Evolutionary conservation across 1,284 basidiomycete genomes (phyloP), one percentile per base, ranked within the genome.

Genomic region (Microbotryum violaceum): DNA sequence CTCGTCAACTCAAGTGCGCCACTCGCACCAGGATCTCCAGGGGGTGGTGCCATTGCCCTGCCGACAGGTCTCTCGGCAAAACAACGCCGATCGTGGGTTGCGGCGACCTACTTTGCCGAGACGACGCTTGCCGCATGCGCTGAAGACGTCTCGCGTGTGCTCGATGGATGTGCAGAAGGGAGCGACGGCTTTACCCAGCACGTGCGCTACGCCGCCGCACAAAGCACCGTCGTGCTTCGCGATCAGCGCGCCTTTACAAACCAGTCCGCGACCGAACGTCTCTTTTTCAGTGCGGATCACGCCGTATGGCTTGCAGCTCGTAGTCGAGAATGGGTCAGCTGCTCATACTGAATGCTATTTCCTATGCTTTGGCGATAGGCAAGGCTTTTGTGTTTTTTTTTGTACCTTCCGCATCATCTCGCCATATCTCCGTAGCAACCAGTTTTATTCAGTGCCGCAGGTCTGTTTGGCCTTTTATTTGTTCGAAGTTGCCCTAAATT

Each of bases 191-290:
- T 94, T 77, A 89, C 71, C 12, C 49, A 86, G 31, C 83, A 87
- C 70, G 90, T 93, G 72, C 81, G 90, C 60, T 93, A 93, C 75
- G 89, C 90, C 75, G 90, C 89, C 54, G 91, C 91, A 61, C 91
- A 96, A 9, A 72, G 93, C 86, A 90, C 91, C 23, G 91, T 93
- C 83, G 89, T 96, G 62, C 79, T 96, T 20, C 82, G 91, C 42
- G 87, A 91, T 71, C 92, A 97, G 76, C 90, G 90, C 76, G 87
- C 86, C 72, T 96, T 91, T 91, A 92, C 85, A 64, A 84, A 84
- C 25, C 81, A 89, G 58, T 90, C 88, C 68, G 84, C 88, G 20
- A 91, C 87, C 27, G 91, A 96, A 74, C 81, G 87, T 53, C 75
- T 89, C 63, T 93, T 93, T 77, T 93, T 89, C 84, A 88, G 87